Conservation (phyloP, 2,329 filamentous ascomycete genomes). For the Colletotrichum higginsianum region DNA sequence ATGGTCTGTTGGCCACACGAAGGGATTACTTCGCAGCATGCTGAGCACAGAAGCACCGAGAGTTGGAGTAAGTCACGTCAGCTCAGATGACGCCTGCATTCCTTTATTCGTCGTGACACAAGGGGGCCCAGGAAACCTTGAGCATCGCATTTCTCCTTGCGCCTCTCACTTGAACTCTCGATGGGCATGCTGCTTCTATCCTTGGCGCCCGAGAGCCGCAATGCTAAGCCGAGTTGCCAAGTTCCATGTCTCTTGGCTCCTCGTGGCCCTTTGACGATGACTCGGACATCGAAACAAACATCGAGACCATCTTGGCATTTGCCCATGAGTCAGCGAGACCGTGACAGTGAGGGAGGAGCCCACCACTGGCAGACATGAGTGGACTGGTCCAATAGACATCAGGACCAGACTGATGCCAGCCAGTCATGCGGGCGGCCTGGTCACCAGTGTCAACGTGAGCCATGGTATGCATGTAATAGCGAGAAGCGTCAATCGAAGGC, state of each 20-base stretch:
- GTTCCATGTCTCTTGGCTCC: background rate
- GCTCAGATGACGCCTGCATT: conserved; percentile 7
- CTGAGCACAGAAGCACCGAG: conserved; percentile 1
- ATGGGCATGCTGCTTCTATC: background rate
- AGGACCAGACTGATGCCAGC: background rate
- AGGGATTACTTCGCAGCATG: background rate
- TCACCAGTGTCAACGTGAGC: background rate
- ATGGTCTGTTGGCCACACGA: background rate
- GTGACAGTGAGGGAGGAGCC: background rate
- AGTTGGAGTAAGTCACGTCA: conserved; percentile 18
- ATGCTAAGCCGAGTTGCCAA: conserved; percentile 31
- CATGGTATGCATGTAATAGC: background rate
- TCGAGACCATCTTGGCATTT: conserved; percentile 26
- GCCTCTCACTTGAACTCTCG: background rate
- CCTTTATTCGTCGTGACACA: conserved; percentile 8
- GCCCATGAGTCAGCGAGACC: background rate
- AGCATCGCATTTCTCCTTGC: background rate
- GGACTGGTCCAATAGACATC: background rate
- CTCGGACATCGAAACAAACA: background rate
- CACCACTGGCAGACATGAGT: background rate
- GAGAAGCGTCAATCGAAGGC: background rate
- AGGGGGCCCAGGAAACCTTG: conserved; percentile 1
- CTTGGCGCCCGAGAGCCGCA: conserved; percentile 33
- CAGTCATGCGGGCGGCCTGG: background rate
- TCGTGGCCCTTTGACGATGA: conserved; percentile 9